phyloP scores from a whole-genome alignment of 163 green algal genomes.

The Chlorella variabilis region DNA sequence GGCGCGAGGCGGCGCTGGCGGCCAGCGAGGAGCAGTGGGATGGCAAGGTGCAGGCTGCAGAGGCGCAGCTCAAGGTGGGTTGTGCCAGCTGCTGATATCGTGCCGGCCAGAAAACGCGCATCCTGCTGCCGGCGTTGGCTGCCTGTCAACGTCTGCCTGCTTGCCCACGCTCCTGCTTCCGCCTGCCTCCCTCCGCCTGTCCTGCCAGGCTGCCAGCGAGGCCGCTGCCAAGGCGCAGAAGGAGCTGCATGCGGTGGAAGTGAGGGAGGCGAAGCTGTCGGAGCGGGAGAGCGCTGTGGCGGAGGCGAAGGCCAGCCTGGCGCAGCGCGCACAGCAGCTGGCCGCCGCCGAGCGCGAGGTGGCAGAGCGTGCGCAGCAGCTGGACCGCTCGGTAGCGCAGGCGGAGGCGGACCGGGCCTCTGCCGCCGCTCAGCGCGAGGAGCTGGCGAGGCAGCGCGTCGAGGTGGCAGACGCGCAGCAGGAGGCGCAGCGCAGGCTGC shows the following conservation, averaged over 20 bases:
- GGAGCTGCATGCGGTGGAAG: conserved; percentile 40
- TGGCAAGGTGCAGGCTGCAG: conserved; percentile 10
- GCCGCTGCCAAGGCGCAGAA: conserved; percentile 14
- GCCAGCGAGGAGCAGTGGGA: conserved; percentile 40
- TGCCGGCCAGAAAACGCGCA: no score
- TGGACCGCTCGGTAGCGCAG: conserved; percentile 26
- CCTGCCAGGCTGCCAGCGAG: conserved; percentile 37
- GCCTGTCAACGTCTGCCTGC: no score
- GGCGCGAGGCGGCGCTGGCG: conserved; percentile 17
- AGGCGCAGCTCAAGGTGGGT: conserved; percentile 31
- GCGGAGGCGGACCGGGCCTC: conserved; percentile 29
- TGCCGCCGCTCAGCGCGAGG: conserved; percentile 38
- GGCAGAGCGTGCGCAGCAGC: conserved; percentile 21
- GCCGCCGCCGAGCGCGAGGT: conserved; percentile 26
- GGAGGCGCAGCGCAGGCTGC: conserved; percentile 15
- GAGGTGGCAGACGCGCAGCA: conserved; percentile 1
- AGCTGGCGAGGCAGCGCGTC: conserved; percentile 18
- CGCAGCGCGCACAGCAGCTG: conserved; percentile 5
- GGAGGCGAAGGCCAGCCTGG: conserved; percentile 38
- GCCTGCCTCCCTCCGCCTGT: background rate
- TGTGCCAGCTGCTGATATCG: background rate
- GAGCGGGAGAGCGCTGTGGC: conserved; percentile 40
- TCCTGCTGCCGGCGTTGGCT: no score
- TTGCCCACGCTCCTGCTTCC: background rate
- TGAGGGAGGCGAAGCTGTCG: conserved; percentile 32